These are phyloP conservation scores for Paxillus involutus DNA, from an alignment of 768 basidiomycete genomes.

Conservation along the genomic window DNA sequence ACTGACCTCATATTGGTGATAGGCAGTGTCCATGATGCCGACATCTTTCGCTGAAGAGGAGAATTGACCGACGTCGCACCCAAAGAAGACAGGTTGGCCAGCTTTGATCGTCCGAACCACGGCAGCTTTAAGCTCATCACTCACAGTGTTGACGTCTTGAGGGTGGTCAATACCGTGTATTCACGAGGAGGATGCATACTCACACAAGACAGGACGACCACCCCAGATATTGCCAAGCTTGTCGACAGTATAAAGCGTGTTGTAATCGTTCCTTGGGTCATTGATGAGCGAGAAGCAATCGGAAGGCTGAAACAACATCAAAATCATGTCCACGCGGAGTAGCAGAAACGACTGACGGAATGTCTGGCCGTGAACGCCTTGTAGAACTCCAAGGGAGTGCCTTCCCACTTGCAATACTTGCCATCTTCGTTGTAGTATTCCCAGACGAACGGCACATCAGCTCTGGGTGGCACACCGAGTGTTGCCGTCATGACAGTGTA, in stretches of 20 bases:
- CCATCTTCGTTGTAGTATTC: constrained; percentile 85
- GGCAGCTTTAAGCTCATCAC: constrained; percentile 75
- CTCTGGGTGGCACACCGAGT: constrained; percentile 81
- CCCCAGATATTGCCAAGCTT: constrained; percentile 93
- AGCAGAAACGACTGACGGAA: constrained; percentile 40
- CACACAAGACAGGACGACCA: constrained; percentile 81
- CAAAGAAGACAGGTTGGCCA: constrained; percentile 91
- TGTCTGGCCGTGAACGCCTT: constrained; percentile 59
- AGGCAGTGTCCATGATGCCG: constrained; percentile 85
- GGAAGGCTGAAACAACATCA: constrained; percentile 41
- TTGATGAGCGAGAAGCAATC: constrained; percentile 93
- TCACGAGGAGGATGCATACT: constrained; percentile 20
- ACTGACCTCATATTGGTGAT: constrained; percentile 78
- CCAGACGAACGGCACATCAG: constrained; percentile 75
- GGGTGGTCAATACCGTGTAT: not conserved
- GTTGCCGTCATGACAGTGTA: constrained; percentile 84
- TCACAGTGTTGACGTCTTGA: constrained; percentile 86
- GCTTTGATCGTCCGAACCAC: constrained; percentile 87
- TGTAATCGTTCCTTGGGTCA: constrained; percentile 86
- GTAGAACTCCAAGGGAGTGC: constrained; percentile 82
- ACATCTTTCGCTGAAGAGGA: constrained; percentile 52
- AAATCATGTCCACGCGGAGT: not conserved
- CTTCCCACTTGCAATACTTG: constrained; percentile 72
- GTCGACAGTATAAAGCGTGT: constrained; percentile 86
- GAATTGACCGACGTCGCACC: constrained; percentile 92